These are phyloP conservation scores for Hypseocharis bilobata DNA, from an alignment of 441 rosid genomes.

Conservation along the genomic window DNA sequence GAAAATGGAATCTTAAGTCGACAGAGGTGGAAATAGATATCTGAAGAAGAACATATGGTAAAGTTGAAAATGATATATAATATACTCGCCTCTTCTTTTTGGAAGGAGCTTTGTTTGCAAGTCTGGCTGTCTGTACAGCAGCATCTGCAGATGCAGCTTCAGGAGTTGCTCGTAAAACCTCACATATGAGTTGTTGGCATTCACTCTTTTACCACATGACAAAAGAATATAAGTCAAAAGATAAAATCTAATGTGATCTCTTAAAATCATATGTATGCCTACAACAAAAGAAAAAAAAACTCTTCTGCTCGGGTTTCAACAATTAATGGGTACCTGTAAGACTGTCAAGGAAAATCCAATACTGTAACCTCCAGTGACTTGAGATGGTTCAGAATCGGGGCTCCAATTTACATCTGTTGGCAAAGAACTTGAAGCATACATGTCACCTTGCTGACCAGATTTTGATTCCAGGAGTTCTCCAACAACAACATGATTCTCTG, in stretches of 20 bases:
- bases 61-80: constrained; percentile 1
- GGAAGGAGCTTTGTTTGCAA: constrained; percentile 68
- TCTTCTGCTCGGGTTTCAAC: background rate
- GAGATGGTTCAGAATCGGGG: constrained; percentile 69
- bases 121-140: constrained; percentile 93
- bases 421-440: constrained; percentile 57
- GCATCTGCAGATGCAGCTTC: constrained; percentile 98
- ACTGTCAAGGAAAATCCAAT: constrained; percentile 89
- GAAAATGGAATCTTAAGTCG: background rate
- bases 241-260: constrained; percentile 13
- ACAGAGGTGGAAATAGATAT: constrained; percentile 6
- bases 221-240: constrained; percentile 16
- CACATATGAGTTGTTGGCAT: constrained; percentile 98
- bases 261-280: background rate
- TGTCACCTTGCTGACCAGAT: constrained; percentile 47
- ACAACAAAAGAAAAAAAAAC: background rate
- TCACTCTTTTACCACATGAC: constrained; percentile 58
- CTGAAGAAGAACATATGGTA: background rate
- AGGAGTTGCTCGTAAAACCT: constrained; percentile 94
- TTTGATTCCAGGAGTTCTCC: constrained; percentile 85
- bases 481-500: constrained; percentile 86
- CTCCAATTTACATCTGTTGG: constrained; percentile 59
- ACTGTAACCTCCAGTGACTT: constrained; percentile 85
- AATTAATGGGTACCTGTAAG: constrained; percentile 52
- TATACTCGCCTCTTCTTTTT: constrained; percentile 66